Base-by-base conservation (phyloP, 2,329 filamentous ascomycete genomes). In the Exophiala bonariae region DNA sequence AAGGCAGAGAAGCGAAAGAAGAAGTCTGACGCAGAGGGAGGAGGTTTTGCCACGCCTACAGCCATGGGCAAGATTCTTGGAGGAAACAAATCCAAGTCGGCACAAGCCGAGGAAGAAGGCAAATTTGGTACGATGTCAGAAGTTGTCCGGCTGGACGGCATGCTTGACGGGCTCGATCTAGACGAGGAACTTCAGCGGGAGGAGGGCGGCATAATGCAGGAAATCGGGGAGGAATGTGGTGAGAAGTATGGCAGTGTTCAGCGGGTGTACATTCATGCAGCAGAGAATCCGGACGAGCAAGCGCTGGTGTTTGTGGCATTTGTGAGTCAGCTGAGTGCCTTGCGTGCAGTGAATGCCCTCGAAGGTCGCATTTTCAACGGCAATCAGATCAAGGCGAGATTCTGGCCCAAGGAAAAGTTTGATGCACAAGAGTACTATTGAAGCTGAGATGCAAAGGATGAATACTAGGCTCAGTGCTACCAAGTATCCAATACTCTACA, bases 201-300 rank as follows among this genome's bases (percentile, higher is more conserved):
- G 14, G 77, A 81, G 26, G 77, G 78, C 44, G 78, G 79, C 11
- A 72, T 99, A 41, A 85, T 92, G 58, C 92, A 97, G 70, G 91
- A 96, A 66, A 96, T 99, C 67, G 93, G 93, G 5, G 89, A 96
- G 62, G 89, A 95, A 64, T 96, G 95, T 67, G 85, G 84, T 40
- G 82, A 89, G 56, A 90, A 89, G 82, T 95, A 95, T 64, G 90
- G 91, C 13, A 80, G 82, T 35, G 86, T 96, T 4, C 87, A 95
- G 66, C 77, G 89, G 57, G 75, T 96, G 14, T 85, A 85, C 61
- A 84, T 96, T 48, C 56, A 59, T 38, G 48, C 50, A 18, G 39
- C 47, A 14, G 50, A 50, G 16, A 39, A 26, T 14, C 72, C 78
- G 55, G 75, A 74, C 39, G 69, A 64, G 38, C 70, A 66, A 51